Percentiles rank a stretch among this genome's conserved stretches.
Evolutionary conservation across 768 basidiomycete genomes (phyloP).

Genomic region (Phlebiopsis gigantea): DNA sequence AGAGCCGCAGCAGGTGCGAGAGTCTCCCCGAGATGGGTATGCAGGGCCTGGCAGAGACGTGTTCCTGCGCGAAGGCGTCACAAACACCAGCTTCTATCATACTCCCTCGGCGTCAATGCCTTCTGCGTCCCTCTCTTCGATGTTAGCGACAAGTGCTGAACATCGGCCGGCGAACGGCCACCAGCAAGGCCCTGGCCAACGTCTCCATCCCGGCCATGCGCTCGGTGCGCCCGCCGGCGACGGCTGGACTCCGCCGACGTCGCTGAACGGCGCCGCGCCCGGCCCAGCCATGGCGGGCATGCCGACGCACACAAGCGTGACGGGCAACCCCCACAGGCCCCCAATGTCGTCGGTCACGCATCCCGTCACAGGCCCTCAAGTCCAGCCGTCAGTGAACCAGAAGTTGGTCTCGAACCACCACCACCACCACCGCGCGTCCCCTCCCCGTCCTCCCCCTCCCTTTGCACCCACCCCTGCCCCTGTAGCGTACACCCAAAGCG

Average conservation of each 20-base stretch:
- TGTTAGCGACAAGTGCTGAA: slow-evolving; percentile 10
- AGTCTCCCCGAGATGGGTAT: not conserved
- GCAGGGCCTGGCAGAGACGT: not conserved
- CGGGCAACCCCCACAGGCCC: slow-evolving; percentile 8
- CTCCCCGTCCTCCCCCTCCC: slow-evolving; percentile 21
- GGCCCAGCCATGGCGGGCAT: not conserved
- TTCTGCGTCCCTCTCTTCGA: slow-evolving; percentile 17
- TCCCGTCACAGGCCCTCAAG: slow-evolving; percentile 16
- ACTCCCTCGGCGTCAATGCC: slow-evolving; percentile 17
- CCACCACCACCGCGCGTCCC: slow-evolving; percentile 23
- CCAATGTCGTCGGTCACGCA: slow-evolving; percentile 8
- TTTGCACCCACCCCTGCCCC: slow-evolving; percentile 15
- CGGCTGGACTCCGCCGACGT: slow-evolving; percentile 4
- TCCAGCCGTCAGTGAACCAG: slow-evolving; percentile 18
- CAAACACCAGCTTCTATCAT: slow-evolving; percentile 14
- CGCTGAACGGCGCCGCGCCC: slow-evolving; percentile 1
- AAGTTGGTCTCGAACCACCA: slow-evolving; percentile 20
- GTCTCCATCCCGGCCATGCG: slow-evolving; percentile 14
- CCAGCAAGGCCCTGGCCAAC: slow-evolving; percentile 15
- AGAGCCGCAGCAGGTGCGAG: slow-evolving; percentile 6
- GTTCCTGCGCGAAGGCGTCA: not conserved
- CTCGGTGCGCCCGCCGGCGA: slow-evolving; percentile 7
- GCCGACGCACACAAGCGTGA: not conserved
- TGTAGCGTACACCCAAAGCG: slow-evolving; percentile 16
- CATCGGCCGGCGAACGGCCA: slow-evolving; percentile 16